Percentiles rank a stretch among this genome's conserved stretches.
phyloP scores from a whole-genome alignment of 2,329 filamentous ascomycete genomes.

The Stemphylium beticola region DNA sequence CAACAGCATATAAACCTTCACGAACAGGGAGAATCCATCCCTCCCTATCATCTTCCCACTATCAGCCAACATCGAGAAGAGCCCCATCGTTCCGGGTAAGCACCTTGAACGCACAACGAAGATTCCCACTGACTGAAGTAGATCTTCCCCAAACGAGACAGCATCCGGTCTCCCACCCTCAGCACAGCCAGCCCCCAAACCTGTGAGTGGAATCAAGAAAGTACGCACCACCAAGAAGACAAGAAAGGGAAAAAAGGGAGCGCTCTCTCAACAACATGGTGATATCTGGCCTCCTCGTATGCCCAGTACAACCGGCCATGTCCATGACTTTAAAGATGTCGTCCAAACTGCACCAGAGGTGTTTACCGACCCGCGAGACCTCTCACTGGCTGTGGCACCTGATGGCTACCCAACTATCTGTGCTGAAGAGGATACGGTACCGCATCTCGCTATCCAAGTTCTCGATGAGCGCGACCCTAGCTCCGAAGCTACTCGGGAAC shows the following conservation, averaged over 20 bases:
- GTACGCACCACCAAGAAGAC: background rate
- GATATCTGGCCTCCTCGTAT: constrained; percentile 8
- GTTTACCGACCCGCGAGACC: background rate
- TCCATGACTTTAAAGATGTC: background rate
- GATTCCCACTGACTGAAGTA: background rate
- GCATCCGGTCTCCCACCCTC: background rate
- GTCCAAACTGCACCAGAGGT: background rate
- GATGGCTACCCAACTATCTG: background rate
- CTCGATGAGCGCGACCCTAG: background rate
- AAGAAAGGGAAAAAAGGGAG: constrained; percentile 6
- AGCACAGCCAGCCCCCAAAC: background rate
- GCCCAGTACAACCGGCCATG: background rate
- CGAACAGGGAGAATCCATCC: too few species aligned
- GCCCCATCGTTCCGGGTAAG: background rate
- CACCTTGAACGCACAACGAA: background rate
- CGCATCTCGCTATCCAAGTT: background rate
- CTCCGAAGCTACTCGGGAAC: background rate
- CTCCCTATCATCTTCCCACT: background rate
- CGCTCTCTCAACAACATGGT: background rate
- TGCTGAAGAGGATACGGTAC: background rate
- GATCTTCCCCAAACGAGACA: background rate
- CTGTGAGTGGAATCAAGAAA: background rate
- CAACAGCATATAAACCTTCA: background rate
- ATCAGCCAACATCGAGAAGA: background rate
- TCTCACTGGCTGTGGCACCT: background rate